Conservation (phyloP, 306 rosid species). For the Dryas alaskensis region DNA sequence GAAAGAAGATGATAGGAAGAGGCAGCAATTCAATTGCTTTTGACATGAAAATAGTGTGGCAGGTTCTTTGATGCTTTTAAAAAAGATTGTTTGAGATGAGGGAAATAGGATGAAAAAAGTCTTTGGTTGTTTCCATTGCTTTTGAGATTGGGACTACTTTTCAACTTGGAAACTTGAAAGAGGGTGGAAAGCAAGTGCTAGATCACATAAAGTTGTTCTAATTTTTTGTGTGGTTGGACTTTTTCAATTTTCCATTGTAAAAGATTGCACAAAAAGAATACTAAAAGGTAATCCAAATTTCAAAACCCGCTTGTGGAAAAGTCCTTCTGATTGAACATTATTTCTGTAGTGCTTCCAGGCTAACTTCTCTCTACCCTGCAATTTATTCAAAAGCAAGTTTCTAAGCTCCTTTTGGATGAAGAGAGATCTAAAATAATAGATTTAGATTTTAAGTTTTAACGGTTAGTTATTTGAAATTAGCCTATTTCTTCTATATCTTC, state of each 20-base stretch:
- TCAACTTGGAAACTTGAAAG: conserved; percentile 40
- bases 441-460: too few relatives aligned
- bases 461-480: too few relatives aligned
- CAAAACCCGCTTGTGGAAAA: background rate
- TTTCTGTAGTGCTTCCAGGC: background rate
- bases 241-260: conserved; percentile 31
- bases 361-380: background rate
- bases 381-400: too few relatives aligned
- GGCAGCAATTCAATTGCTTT: conserved; percentile 20
- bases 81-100: conserved; percentile 28
- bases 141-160: conserved; percentile 23
- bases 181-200: conserved; percentile 25
- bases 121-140: conserved; percentile 19
- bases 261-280: conserved; percentile 41
- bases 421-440: too few relatives aligned
- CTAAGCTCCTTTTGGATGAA: too few relatives aligned
- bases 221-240: conserved; percentile 33
- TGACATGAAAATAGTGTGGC: conserved; percentile 17
- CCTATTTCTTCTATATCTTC: too few relatives aligned
- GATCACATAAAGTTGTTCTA: conserved; percentile 42
- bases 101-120: conserved; percentile 2
- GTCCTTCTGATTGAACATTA: background rate
- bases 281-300: conserved; percentile 38
- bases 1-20: conserved; percentile 22
- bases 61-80: conserved; percentile 20